Evolutionary conservation across 1,139 yeast species (phyloP).

Genomic region (Suhomyces bribrorum): DNA sequence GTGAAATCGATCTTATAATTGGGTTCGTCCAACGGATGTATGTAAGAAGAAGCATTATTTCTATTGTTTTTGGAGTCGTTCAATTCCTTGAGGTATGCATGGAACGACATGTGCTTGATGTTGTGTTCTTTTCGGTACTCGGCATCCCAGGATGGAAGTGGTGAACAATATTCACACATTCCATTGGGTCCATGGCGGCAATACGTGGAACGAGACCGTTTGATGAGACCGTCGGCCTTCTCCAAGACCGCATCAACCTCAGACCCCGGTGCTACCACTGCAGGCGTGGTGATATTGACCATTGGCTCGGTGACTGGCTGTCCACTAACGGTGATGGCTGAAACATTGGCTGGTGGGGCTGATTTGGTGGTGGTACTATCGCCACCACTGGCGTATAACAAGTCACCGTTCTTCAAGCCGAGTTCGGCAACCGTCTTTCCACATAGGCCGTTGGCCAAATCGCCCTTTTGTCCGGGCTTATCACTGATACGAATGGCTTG

Average conservation of each 20-base stretch:
- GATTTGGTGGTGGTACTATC: constrained; percentile 6
- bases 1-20: constrained; percentile 60
- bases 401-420: constrained; percentile 79
- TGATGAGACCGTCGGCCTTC: constrained; percentile 68
- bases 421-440: constrained; percentile 51
- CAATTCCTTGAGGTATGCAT: constrained; percentile 74
- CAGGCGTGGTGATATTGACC: background rate
- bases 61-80: constrained; percentile 68
- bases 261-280: constrained; percentile 1
- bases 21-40: constrained; percentile 78
- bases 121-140: constrained; percentile 71
- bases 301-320: constrained; percentile 35
- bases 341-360: constrained; percentile 5
- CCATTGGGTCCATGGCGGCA: constrained; percentile 93
- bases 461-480: constrained; percentile 52
- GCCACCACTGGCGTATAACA: constrained; percentile 54
- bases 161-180: constrained; percentile 97
- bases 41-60: constrained; percentile 65
- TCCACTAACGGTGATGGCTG: constrained; percentile 7
- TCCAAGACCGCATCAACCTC: constrained; percentile 62
- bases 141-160: constrained; percentile 92
- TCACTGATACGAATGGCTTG: constrained; percentile 42
- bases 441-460: constrained; percentile 42
- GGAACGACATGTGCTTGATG: constrained; percentile 87
- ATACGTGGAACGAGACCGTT: constrained; percentile 58